Base-by-base conservation (phyloP, 2,329 filamentous ascomycete species). In the Scytalidium sp. region DNA sequence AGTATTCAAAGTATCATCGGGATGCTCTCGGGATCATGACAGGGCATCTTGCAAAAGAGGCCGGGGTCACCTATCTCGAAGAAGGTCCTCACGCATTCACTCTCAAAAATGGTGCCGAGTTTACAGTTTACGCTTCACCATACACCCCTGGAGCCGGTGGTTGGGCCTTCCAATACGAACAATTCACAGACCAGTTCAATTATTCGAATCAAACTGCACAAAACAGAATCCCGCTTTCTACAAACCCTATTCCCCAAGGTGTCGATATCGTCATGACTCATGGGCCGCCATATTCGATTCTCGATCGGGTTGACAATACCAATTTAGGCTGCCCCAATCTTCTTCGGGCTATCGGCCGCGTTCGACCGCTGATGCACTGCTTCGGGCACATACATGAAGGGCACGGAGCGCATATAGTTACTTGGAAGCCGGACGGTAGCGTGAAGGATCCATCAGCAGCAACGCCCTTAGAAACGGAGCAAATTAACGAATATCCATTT, bases 331-430 rank as follows among this genome's bases (percentile, higher is more conserved):
- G 76, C 50, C 55, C 56, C 0, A 52, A 69, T 15, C 69, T 83
- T 2, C 72, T 80, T 47, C 61, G 60, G 0, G 75, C 79, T 0
- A 58, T 83, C 0, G 66, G 69, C 1, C 58, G 59, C 0, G 68
- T 72, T 1, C 67, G 64, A 22, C 79, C 79, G 2, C 60, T 61
- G 6, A 54, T 83, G 3, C 76, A 81, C 59, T 81, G 78, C 60
- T 83, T 81, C 50, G 79, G 79, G 0, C 80, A 83, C 52, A 75
- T 82, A n/a, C 80, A 83, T 57, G 76, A 81, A 55, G 74, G 70
- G 0, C 85, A 80, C 78, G 83, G 83, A 2, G 75, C 71, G 0
- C 75, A 75, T 47, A 54, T 79, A 2, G 72, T 80, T 0, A 64
- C 66, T 1, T 86, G 81, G 83, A 64, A 68, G 1, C 13, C 46